Percentiles rank a stretch among this genome's conserved stretches.
Evolutionary conservation across 148 eudicot species (phyloP).

Genomic region (Selenicereus undatus): DNA sequence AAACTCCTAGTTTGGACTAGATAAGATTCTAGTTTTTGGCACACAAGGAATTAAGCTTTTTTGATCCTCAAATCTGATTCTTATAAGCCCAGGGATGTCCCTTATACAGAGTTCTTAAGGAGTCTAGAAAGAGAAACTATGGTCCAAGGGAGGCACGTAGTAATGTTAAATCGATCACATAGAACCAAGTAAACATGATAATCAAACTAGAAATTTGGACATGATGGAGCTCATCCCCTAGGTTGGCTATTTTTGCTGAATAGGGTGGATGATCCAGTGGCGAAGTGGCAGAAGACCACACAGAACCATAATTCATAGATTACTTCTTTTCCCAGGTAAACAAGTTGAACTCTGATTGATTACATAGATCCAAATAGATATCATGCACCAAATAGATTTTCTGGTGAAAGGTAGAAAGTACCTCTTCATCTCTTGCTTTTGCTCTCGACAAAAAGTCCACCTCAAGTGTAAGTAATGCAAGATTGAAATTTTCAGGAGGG

Average conservation of each 20-base stretch:
- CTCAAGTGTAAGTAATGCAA: slow-evolving; percentile 81
- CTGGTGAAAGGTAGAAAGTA: not conserved
- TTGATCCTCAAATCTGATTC: not conserved
- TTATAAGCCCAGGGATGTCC: not conserved
- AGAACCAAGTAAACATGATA: not conserved
- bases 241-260: not conserved
- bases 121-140: not conserved
- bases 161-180: not conserved
- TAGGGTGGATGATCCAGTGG: not conserved
- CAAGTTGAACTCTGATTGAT: not conserved
- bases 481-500: slow-evolving; percentile 72
- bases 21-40: not conserved
- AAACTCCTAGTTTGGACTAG: not conserved
- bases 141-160: not conserved
- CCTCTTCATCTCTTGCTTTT: slow-evolving; percentile 60
- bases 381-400: not conserved
- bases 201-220: not conserved
- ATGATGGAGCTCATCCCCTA: not conserved
- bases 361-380: not conserved
- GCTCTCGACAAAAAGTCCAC: slow-evolving; percentile 81
- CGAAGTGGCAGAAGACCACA: not conserved
- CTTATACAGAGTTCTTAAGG: not conserved
- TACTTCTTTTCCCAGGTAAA: not conserved
- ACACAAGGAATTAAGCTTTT: not conserved
- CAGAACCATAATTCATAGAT: not conserved